phyloP scores from a whole-genome alignment of 1,139 yeast genomes.

The Geotrichum restrictum region DNA sequence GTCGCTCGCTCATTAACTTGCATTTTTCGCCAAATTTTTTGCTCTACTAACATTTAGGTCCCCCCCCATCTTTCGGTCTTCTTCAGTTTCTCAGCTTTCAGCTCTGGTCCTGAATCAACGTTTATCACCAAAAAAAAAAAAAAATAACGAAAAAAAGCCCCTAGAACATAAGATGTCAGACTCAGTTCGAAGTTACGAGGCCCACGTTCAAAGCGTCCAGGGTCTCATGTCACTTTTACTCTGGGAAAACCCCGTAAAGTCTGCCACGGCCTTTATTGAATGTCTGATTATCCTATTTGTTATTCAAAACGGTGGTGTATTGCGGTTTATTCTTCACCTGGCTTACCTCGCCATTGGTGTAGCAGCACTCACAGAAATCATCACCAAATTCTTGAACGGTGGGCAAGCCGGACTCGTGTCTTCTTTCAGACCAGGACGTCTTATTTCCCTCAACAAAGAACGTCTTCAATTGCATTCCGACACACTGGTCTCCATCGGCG shows the following conservation, averaged over 20 bases:
- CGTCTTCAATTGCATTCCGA: constrained; percentile 7
- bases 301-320: constrained; percentile 4
- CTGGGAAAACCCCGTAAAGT: constrained; percentile 13
- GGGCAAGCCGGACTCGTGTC: constrained; percentile 10
- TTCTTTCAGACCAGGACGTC: constrained; percentile 6
- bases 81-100: no score
- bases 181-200: constrained; percentile 3
- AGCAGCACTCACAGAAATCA: constrained; percentile 7
- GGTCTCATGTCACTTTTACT: constrained; percentile 6
- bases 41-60: no score
- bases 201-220: constrained; percentile 4
- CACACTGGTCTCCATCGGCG: constrained; percentile 8
- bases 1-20: no score
- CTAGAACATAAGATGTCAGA: neutral
- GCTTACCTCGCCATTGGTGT: constrained; percentile 5
- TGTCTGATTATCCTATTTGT: neutral
- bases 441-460: constrained; percentile 1
- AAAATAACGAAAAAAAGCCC: no score
- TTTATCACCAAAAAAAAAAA: no score
- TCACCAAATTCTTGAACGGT: constrained; percentile 13
- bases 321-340: constrained; percentile 6
- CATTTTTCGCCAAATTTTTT: no score
- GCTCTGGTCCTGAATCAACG: no score
- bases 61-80: no score
- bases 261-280: constrained; percentile 1